phyloP scores from a whole-genome alignment of 768 basidiomycete species.

The Lentinula sp. region DNA sequence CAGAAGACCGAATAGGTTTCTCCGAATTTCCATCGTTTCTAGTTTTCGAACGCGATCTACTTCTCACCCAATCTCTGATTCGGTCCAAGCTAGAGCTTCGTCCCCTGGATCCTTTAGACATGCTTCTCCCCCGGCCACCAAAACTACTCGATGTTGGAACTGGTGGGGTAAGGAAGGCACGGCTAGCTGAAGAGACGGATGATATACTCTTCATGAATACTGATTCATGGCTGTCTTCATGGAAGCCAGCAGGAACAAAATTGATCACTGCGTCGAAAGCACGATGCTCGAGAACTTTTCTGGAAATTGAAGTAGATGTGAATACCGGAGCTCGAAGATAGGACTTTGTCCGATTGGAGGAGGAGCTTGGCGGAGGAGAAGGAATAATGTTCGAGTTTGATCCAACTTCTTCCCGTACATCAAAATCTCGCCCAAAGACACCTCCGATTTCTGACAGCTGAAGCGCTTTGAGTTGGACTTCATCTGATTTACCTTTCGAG shows the following conservation, averaged over 20 bases:
- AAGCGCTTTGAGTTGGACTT: not conserved
- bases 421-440: constrained; percentile 1
- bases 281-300: not conserved
- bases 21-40: not conserved
- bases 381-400: not conserved
- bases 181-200: not conserved
- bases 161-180: not conserved
- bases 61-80: not conserved
- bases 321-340: not conserved
- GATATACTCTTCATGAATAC: not conserved
- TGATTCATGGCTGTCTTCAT: not conserved
- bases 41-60: constrained; percentile 1
- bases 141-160: not conserved
- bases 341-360: not conserved
- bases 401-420: not conserved
- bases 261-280: not conserved
- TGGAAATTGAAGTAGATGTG: not conserved
- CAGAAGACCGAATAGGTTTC: not conserved
- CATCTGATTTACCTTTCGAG: not conserved
- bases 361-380: not conserved
- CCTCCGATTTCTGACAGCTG: not conserved
- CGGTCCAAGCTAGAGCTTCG: not conserved
- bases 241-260: not conserved
- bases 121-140: not conserved
- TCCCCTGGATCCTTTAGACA: not conserved